Evolutionary conservation across 768 basidiomycete genomes (phyloP).

Genomic region (Solioccasus polychromus): DNA sequence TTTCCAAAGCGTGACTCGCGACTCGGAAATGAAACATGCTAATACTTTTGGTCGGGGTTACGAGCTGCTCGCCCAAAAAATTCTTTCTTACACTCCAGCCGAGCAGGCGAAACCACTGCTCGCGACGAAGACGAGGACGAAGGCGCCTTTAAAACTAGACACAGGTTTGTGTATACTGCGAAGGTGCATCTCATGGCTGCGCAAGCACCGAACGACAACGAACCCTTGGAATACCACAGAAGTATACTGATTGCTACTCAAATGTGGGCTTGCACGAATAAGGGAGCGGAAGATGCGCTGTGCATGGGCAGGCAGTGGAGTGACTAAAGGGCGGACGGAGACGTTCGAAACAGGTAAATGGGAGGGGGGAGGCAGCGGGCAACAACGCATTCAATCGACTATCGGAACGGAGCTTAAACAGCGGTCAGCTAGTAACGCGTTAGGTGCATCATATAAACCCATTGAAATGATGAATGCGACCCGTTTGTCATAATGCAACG

Average conservation of each 20-base stretch:
- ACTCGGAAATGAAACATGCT: not conserved
- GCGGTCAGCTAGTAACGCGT: constrained; percentile 8
- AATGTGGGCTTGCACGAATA: constrained; percentile 4
- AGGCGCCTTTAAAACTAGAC: constrained; percentile 7
- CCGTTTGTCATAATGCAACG: constrained; percentile 7
- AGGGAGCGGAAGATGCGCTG: constrained; percentile 10
- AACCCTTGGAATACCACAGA: constrained; percentile 8
- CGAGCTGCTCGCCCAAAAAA: not conserved
- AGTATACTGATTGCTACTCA: constrained; percentile 3
- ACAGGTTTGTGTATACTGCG: constrained; percentile 12
- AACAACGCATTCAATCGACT: constrained; percentile 14
- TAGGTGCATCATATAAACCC: constrained; percentile 7
- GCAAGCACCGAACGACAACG: constrained; percentile 14
- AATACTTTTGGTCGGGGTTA: too few relatives aligned
- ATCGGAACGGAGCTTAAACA: constrained; percentile 26
- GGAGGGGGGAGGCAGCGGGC: constrained; percentile 19
- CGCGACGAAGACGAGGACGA: constrained; percentile 1
- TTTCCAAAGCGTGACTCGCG: constrained; percentile 14
- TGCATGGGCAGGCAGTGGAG: constrained; percentile 6
- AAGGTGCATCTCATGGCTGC: constrained; percentile 27
- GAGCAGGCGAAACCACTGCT: not conserved
- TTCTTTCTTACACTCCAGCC: not conserved
- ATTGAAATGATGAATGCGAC: constrained; percentile 9
- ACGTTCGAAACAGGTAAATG: constrained; percentile 15
- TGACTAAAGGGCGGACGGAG: constrained; percentile 8